phyloP scores from a whole-genome alignment of 495 filamentous ascomycete genomes.

The Penicillium manginii region DNA sequence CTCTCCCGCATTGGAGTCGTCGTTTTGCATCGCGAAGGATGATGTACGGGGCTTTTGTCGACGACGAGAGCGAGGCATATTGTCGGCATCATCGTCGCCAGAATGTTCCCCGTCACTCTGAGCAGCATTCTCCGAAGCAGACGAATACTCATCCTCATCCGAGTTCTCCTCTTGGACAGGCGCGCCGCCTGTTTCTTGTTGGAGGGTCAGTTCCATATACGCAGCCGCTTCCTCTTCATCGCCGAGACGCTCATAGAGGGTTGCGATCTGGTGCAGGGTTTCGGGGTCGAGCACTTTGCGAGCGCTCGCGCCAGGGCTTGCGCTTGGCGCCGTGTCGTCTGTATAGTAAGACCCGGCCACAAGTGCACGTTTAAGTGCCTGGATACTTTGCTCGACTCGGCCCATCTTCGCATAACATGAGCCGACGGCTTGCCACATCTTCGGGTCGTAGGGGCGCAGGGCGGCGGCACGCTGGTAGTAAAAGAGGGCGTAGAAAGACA shows the following conservation, averaged over 20 bases:
- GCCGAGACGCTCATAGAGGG: constrained; percentile 79
- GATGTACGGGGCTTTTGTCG: constrained; percentile 31
- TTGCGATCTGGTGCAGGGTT: constrained; percentile 84
- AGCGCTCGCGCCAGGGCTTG: constrained; percentile 24
- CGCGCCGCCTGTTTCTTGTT: constrained; percentile 73
- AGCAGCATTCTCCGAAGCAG: constrained; percentile 22
- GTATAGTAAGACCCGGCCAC: constrained; percentile 83
- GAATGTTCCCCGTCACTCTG: constrained; percentile 30
- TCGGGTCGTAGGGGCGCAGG: constrained; percentile 87
- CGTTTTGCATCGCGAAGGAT: constrained; percentile 53
- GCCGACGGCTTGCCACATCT: constrained; percentile 98
- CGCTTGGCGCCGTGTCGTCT: constrained; percentile 41
- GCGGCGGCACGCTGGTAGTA: constrained; percentile 97
- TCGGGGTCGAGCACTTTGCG: constrained; percentile 80
- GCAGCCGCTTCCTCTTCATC: constrained; percentile 77
- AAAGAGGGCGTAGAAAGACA: constrained; percentile 94
- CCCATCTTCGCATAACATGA: constrained; percentile 87
- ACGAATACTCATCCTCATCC: constrained; percentile 37
- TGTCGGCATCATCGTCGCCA: not conserved
- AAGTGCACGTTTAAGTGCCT: constrained; percentile 89
- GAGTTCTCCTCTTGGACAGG: constrained; percentile 34
- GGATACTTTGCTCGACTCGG: constrained; percentile 82
- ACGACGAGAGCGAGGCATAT: constrained; percentile 16
- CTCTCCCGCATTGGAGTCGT: constrained; percentile 48
- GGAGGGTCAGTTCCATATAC: constrained; percentile 94